phyloP scores from a whole-genome alignment of 306 rosid species.

The Casuarina cunninghamiana region DNA sequence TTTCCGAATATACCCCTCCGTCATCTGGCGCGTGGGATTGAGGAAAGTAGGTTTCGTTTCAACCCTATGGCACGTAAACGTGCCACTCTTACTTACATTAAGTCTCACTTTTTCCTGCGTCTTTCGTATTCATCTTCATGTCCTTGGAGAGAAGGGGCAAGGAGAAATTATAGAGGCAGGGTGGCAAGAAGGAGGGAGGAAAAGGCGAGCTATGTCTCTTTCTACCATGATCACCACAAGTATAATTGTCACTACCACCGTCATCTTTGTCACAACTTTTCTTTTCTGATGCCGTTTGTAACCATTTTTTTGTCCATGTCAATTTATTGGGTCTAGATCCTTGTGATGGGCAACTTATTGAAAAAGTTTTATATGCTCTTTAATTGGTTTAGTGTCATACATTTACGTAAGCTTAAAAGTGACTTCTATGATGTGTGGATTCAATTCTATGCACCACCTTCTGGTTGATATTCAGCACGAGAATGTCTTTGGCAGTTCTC shows the following conservation, averaged over 20 bases:
- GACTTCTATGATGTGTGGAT: too few species aligned
- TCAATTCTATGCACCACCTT: too few species aligned
- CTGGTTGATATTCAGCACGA: too few species aligned
- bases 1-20: background rate
- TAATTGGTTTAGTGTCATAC: background rate
- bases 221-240: background rate
- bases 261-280: background rate
- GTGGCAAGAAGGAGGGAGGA: too few species aligned
- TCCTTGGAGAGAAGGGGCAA: background rate
- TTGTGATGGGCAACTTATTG: background rate
- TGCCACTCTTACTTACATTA: too few species aligned
- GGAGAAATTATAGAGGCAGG: background rate
- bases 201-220: background rate
- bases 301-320: background rate
- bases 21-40: background rate
- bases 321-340: background rate
- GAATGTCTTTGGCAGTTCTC: too few species aligned
- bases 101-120: too few species aligned
- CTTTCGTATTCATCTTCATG: background rate
- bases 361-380: too few species aligned
- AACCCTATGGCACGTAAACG: too few species aligned
- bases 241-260: background rate
- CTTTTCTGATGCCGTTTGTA: background rate
- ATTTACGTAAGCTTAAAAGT: too few species aligned
- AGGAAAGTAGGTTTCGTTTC: too few species aligned